Conservation (phyloP, 345 rosid species). For the Eucalyptus paniculata region DNA sequence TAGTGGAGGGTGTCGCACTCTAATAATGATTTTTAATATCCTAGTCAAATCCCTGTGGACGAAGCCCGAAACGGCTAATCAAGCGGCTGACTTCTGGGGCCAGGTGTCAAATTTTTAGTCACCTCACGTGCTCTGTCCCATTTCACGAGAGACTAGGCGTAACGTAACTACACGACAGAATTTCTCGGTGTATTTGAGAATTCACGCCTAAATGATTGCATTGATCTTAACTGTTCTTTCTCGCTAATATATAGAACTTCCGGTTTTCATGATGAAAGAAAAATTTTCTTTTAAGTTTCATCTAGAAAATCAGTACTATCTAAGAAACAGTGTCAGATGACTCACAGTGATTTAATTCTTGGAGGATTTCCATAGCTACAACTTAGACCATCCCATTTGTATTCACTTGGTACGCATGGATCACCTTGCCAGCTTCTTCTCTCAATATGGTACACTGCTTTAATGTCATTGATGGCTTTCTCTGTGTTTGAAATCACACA, state of each 20-base stretch:
- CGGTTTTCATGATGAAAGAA: not conserved
- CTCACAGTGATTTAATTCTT: conserved; percentile 10
- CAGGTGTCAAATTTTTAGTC: not conserved
- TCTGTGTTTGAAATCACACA: conserved; percentile 3
- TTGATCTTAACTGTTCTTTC: not conserved
- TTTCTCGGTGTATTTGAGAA: not conserved
- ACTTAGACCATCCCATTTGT: conserved; percentile 3
- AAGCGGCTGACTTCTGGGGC: not conserved
- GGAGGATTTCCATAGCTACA: not conserved
- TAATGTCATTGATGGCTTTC: conserved; percentile 10
- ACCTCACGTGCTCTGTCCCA: not conserved
- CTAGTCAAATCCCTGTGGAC: not conserved
- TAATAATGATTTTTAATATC: not conserved
- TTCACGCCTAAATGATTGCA: not conserved
- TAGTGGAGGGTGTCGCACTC: not conserved
- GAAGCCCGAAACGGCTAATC: not conserved
- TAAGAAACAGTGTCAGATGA: not conserved
- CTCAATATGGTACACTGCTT: not conserved
- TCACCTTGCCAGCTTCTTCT: conserved; percentile 16
- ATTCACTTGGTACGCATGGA: conserved; percentile 3
- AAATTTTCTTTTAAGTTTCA: not conserved
- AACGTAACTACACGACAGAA: not conserved
- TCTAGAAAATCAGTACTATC: not conserved
- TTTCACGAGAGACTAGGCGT: not conserved
- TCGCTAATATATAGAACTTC: not conserved